Evolutionary conservation across 441 rosid species (phyloP).

Genomic region (Erodium trifolium): DNA sequence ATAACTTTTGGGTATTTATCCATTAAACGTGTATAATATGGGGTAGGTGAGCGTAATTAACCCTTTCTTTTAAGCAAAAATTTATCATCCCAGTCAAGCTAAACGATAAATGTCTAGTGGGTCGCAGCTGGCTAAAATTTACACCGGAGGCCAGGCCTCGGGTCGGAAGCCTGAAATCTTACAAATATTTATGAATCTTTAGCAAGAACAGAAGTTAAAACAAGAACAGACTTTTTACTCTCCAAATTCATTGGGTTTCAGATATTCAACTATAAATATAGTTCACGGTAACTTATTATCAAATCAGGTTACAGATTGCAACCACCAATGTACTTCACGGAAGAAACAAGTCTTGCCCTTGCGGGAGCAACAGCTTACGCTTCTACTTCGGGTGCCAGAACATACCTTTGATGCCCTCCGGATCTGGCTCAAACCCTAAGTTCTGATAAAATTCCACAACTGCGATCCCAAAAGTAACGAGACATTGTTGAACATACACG

Average conservation of each 20-base stretch:
- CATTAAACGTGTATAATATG: too few relatives aligned
- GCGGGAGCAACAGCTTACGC: constrained; percentile 14
- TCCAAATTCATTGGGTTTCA: not conserved
- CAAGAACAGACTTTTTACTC: not conserved
- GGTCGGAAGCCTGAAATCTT: too few relatives aligned
- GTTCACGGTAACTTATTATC: too few relatives aligned
- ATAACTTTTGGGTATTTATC: too few relatives aligned
- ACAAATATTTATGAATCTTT: too few relatives aligned
- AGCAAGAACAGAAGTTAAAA: too few relatives aligned
- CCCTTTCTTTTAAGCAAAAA: too few relatives aligned
- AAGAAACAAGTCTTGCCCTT: constrained; percentile 3
- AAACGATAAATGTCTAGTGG: too few relatives aligned
- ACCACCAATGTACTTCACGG: not conserved
- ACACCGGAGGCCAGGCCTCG: too few relatives aligned
- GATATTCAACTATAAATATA: not conserved
- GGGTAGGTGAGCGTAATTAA: too few relatives aligned
- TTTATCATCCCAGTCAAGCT: too few relatives aligned
- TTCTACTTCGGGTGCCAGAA: constrained; percentile 76
- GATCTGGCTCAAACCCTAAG: constrained; percentile 89
- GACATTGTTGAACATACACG: not conserved
- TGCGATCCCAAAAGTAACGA: constrained; percentile 24
- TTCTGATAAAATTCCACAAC: constrained; percentile 91
- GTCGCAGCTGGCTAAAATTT: too few relatives aligned
- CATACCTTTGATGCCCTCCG: constrained; percentile 98
- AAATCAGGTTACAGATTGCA: not conserved